These are phyloP conservation scores for Echinochloa phyllopogon DNA, from an alignment of 176 grass and related monocot species.

Conservation along the genomic window DNA sequence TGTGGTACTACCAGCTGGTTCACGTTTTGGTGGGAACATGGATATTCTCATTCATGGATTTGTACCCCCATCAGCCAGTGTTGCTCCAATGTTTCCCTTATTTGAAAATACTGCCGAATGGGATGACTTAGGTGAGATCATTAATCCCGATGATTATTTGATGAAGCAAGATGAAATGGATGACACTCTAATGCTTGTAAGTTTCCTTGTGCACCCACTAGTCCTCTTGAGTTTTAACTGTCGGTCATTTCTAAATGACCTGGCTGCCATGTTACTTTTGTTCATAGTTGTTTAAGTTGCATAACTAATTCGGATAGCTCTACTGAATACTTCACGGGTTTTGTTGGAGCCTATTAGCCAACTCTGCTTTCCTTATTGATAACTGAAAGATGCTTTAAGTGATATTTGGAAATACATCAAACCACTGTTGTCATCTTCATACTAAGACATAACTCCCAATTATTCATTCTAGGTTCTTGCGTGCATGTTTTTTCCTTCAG, in stretches of 20 bases:
- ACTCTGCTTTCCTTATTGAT: constrained; percentile 23
- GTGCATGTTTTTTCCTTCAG: constrained; percentile 52
- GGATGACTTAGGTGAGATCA: constrained; percentile 98
- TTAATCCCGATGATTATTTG: constrained; percentile 96
- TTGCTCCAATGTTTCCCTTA: constrained; percentile 93
- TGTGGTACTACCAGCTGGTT: constrained; percentile 57
- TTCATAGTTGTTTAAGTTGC: constrained; percentile 8
- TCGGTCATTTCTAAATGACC: not conserved
- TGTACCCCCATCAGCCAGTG: constrained; percentile 69
- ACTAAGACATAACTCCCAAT: not conserved
- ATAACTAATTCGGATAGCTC: constrained; percentile 1
- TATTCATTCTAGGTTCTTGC: constrained; percentile 34
- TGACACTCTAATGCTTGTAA: constrained; percentile 76
- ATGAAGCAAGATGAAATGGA: constrained; percentile 85
- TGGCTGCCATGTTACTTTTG: not conserved
- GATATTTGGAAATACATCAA: constrained; percentile 11
- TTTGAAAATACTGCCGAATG: constrained; percentile 88
- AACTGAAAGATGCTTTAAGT: constrained; percentile 29
- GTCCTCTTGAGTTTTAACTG: not conserved
- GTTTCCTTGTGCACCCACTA: constrained; percentile 40
- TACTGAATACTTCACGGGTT: not conserved
- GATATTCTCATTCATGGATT: constrained; percentile 98
- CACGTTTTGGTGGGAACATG: constrained; percentile 49
- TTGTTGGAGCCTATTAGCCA: constrained; percentile 2
- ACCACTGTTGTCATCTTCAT: not conserved